These are phyloP conservation scores for Fraxinus excelsior DNA, from an alignment of 257 asterid species.

Conservation along the genomic window DNA sequence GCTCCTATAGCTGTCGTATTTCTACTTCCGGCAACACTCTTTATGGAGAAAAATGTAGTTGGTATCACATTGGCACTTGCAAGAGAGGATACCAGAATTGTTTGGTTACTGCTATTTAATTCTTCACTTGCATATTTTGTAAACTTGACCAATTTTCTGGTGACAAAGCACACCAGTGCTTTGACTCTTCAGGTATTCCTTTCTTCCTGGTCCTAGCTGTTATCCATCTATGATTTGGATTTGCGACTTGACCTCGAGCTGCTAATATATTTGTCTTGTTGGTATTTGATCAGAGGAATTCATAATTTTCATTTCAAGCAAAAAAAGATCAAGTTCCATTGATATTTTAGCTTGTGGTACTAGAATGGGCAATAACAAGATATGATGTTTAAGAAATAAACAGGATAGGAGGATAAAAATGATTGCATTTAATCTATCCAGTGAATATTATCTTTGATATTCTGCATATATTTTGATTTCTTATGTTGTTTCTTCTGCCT, in stretches of 20 bases:
- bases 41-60: conserved; percentile 43
- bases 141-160: conserved; percentile 40
- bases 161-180: conserved; percentile 47
- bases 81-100: conserved; percentile 23
- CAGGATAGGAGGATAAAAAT: background rate
- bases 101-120: conserved; percentile 38
- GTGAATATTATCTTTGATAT: background rate
- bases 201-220: background rate
- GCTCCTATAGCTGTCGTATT: conserved; percentile 43
- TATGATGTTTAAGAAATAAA: background rate
- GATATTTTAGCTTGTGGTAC: background rate
- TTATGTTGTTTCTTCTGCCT: background rate
- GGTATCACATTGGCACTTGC: conserved; percentile 38
- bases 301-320: background rate
- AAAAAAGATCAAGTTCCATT: background rate
- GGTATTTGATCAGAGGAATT: background rate
- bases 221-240: background rate
- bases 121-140: conserved; percentile 43
- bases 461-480: background rate
- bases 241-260: background rate
- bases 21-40: conserved; percentile 38
- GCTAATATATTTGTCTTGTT: background rate
- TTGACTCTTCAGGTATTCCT: conserved; percentile 42
- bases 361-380: background rate
- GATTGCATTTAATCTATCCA: background rate